Evolutionary conservation across 106 monocot species (phyloP).

Genomic region (Hemerocallis citrina): DNA sequence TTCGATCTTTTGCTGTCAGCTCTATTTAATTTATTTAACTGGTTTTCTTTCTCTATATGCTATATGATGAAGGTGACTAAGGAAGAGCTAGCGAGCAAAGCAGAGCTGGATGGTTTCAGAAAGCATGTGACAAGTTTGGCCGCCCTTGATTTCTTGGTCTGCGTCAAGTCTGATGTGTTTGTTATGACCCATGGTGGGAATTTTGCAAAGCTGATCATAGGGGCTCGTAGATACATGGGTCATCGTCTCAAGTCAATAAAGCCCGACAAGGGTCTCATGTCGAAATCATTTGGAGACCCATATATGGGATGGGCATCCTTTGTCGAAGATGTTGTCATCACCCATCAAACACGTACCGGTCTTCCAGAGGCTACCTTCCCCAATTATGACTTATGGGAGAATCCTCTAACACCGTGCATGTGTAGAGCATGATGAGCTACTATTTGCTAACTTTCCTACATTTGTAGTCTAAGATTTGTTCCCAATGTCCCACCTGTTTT

Average conservation of each 20-base stretch:
- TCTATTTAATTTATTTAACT: background rate
- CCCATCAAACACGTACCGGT: conserved; percentile 84
- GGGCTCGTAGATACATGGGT: conserved; percentile 81
- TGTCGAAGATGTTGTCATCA: conserved; percentile 74
- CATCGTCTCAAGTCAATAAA: conserved; percentile 90
- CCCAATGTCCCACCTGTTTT: no score
- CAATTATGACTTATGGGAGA: conserved; percentile 90
- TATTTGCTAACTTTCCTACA: background rate
- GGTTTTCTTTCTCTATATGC: background rate
- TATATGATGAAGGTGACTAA: conserved; percentile 55
- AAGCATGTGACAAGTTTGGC: conserved; percentile 96
- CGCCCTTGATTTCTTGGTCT: conserved; percentile 92
- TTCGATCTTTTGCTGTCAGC: background rate
- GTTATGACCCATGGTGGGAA: conserved; percentile 98
- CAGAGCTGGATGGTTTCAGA: conserved; percentile 75
- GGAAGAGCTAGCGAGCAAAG: conserved; percentile 88
- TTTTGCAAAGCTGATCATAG: conserved; percentile 92
- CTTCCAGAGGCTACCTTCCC: conserved; percentile 89
- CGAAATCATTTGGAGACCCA: conserved; percentile 89
- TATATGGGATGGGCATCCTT: conserved; percentile 98
- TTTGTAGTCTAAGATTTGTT: no score
- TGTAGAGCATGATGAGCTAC: conserved; percentile 51
- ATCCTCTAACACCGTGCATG: conserved; percentile 94
- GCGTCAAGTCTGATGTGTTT: conserved; percentile 89
- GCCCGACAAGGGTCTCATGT: conserved; percentile 95